Conservation (phyloP, 257 asterid species). For the Agastache rugosa region DNA sequence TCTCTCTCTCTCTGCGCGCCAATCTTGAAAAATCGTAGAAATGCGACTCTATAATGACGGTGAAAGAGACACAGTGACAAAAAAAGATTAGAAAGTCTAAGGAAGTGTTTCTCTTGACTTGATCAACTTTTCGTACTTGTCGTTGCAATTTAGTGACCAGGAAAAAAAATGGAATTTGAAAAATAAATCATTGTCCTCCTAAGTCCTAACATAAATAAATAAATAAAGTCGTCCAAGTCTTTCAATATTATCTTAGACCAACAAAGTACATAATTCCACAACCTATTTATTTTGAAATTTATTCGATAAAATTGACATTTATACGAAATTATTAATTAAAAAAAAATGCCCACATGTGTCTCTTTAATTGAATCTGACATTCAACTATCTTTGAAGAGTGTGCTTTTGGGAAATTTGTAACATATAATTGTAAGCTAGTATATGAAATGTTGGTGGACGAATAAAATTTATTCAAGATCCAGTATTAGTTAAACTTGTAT, state of each 20-base stretch:
- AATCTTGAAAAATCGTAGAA: background rate
- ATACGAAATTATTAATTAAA: background rate
- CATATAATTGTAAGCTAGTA: background rate
- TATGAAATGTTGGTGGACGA: background rate
- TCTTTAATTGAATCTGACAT: slow-evolving; percentile 2
- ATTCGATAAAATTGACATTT: background rate
- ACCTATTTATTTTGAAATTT: background rate
- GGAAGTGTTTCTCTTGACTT: background rate
- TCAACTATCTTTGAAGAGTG: background rate
- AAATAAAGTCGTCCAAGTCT: background rate
- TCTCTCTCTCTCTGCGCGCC: background rate
- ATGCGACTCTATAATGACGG: background rate
- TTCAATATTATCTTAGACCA: background rate
- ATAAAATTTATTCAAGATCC: background rate
- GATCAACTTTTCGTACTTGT: background rate
- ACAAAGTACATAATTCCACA: background rate
- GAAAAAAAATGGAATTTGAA: background rate
- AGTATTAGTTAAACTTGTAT: background rate
- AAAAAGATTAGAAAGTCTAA: background rate
- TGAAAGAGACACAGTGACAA: background rate
- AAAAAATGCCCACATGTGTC: background rate
- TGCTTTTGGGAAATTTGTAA: background rate
- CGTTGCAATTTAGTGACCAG: background rate
- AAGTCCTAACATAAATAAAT: background rate
- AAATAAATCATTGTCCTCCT: too few species aligned